Evolutionary conservation across 164 flowering plant genomes (phyloP), one percentile per base, ranked within the genome.

Genomic region (grape (Vitis vinifera)): DNA sequence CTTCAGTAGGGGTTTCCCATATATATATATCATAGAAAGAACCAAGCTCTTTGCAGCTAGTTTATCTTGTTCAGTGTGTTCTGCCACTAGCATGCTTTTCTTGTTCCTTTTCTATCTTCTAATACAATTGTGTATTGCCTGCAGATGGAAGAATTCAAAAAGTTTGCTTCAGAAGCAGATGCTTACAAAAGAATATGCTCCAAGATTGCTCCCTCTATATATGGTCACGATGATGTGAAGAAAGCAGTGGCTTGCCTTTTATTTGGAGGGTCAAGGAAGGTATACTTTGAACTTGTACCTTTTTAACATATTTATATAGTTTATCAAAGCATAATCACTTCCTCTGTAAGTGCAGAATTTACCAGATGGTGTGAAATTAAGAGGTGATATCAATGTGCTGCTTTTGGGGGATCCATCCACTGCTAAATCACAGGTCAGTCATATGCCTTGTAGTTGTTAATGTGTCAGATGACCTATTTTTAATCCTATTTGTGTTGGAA

Each of bases 201-300:
- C 65, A 93, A 88, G 83, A 88, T 96, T 86, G 97, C 97, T 62
- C 98, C 99, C 55, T 93, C 99, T 14, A 96, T 96, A 56, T 96
- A 85, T 80, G 99, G 99, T 14, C 97, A 96, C 73, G 91, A 73
- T 29, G 94, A 96, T 77, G 95, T 96, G 64, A 96, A 96, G 80
- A 96, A 88, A 79, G 98, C 98, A 48, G 88, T 96, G 67, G 97
- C 98, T 71, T 93, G 98, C 75, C 96, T 93, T 70, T 68, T 96
- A 61, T 96, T 96, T 86, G 98, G 99, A 75, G 99, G 99, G 53
- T 93, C 99, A 19, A 84, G 98, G 65, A 96, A 96, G 97, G 99
- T 93, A 84, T 64, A 50, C 59, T 44, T 49, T 67, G 19, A 59
- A 37, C 62, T 59, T 63, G 27, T 10, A 59, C 65, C 59, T 71